Percentiles rank a stretch among this genome's conserved stretches.
These are phyloP conservation scores for Ophiostoma tasmaniense DNA, from an alignment of 2,329 filamentous ascomycete genomes.

Conservation along the genomic window DNA sequence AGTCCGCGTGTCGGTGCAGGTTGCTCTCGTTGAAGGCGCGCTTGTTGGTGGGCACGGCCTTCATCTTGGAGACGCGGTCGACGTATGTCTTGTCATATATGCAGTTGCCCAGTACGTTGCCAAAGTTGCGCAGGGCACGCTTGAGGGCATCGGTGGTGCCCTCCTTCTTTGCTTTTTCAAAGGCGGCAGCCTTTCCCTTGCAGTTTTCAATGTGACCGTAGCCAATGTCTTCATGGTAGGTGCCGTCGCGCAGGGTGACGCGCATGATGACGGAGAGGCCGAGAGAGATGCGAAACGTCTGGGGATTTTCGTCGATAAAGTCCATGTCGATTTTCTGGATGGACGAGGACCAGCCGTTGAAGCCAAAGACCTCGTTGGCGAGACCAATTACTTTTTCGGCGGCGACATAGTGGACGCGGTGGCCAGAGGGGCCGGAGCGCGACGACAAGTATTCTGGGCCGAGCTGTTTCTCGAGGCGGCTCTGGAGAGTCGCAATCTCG, in stretches of 20 bases:
- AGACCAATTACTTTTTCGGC: conserved; percentile 94
- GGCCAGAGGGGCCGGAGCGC: conserved; percentile 70
- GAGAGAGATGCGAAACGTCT: conserved; percentile 70
- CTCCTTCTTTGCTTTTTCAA: conserved; percentile 98
- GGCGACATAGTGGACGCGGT: conserved; percentile 87
- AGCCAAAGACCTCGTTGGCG: conserved; percentile 91
- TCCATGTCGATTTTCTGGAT: conserved; percentile 93
- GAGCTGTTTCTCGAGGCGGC: conserved; percentile 81
- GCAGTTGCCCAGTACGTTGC: conserved; percentile 96
- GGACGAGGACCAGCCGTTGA: conserved; percentile 96
- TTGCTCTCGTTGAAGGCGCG: conserved; percentile 66
- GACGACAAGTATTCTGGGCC: conserved; percentile 94
- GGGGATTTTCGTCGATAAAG: conserved; percentile 80
- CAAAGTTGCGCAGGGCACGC: conserved; percentile 80
- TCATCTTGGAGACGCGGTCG: conserved; percentile 81
- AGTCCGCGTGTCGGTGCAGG: conserved; percentile 75
- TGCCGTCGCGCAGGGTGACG: conserved; percentile 83
- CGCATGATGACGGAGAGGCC: conserved; percentile 86
- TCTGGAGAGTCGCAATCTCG: conserved; percentile 81
- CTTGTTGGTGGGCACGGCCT: conserved; percentile 53
- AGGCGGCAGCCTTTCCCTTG: conserved; percentile 88
- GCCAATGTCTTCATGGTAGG: conserved; percentile 95
- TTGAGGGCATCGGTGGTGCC: conserved; percentile 93
- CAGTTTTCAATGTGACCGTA: conserved; percentile 96
- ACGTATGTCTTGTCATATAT: conserved; percentile 96